phyloP scores from a whole-genome alignment of 257 asterid genomes.

The Avicennia marina region DNA sequence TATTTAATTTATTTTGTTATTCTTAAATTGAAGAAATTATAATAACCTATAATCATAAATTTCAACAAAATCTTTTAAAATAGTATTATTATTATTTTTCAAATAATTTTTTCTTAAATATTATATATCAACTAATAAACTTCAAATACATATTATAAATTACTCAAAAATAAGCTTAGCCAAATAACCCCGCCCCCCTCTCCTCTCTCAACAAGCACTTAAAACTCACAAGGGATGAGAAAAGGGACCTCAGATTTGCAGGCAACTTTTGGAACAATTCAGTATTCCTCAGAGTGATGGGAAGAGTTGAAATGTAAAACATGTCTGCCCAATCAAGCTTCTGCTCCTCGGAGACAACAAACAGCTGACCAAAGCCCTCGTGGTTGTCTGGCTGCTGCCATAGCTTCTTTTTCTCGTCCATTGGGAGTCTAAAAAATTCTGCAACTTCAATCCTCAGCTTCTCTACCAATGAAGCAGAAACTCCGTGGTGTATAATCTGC shows the following conservation, averaged over 20 bases:
- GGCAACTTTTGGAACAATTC: slow-evolving; percentile 36
- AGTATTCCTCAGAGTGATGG: slow-evolving; percentile 23
- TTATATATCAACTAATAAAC: too few species aligned
- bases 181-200: too few species aligned
- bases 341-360: slow-evolving; percentile 51
- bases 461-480: slow-evolving; percentile 32
- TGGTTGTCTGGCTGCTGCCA: slow-evolving; percentile 45
- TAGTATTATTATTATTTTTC: too few species aligned
- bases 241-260: slow-evolving; percentile 30
- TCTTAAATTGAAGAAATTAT: too few species aligned
- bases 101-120: too few species aligned
- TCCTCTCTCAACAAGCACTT: too few species aligned
- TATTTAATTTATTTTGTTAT: too few species aligned
- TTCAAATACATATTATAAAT: too few species aligned
- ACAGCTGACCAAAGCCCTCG: slow-evolving; percentile 53
- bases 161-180: too few species aligned
- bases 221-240: background rate
- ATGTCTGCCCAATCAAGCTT: slow-evolving; percentile 64
- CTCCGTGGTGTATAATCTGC: slow-evolving; percentile 46
- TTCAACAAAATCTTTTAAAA: too few species aligned
- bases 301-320: slow-evolving; percentile 43
- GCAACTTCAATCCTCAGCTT: slow-evolving; percentile 28
- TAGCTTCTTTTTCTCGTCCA: slow-evolving; percentile 37
- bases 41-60: too few species aligned
- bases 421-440: slow-evolving; percentile 30